Percentiles rank a stretch among this genome's conserved stretches.
Conservation (phyloP, 2,329 filamentous ascomycete species). For the Apiospora koreana region DNA sequence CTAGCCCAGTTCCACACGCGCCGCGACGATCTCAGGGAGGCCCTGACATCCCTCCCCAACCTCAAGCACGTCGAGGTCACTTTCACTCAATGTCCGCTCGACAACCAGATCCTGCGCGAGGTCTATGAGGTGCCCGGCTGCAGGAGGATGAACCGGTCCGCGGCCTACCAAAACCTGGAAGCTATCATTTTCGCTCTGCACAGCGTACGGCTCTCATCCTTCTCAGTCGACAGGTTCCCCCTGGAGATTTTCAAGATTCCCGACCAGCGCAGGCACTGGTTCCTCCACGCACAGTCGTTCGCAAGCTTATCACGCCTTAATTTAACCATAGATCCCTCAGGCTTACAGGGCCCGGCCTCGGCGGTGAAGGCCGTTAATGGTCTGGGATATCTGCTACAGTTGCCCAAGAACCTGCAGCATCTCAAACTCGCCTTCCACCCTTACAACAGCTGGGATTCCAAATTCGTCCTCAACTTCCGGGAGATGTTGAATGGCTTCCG, state of each 20-base stretch:
- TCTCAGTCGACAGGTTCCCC: slow-evolving; percentile 45
- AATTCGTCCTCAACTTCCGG: slow-evolving; percentile 42
- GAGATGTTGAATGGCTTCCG: slow-evolving; percentile 40
- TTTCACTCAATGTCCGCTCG: slow-evolving; percentile 41
- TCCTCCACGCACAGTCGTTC: slow-evolving; percentile 42
- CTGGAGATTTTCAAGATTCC: slow-evolving; percentile 42
- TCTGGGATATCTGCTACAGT: slow-evolving; percentile 43
- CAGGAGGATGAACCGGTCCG: slow-evolving; percentile 39
- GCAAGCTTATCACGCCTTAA: slow-evolving; percentile 40
- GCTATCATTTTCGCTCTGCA: slow-evolving; percentile 40
- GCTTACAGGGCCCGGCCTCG: slow-evolving; percentile 36
- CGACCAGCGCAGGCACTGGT: slow-evolving; percentile 42
- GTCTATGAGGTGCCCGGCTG: slow-evolving; percentile 40
- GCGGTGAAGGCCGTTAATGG: slow-evolving; percentile 43
- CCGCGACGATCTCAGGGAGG: slow-evolving; percentile 37
- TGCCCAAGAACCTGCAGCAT: slow-evolving; percentile 36
- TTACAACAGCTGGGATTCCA: slow-evolving; percentile 39
- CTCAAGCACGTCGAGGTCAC: slow-evolving; percentile 41
- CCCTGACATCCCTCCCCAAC: slow-evolving; percentile 41
- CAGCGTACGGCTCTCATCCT: slow-evolving; percentile 36
- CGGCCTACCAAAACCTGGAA: slow-evolving; percentile 41
- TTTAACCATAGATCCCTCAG: slow-evolving; percentile 42
- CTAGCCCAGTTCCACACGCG: slow-evolving; percentile 38
- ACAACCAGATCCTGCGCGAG: slow-evolving; percentile 38
- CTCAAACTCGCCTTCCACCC: slow-evolving; percentile 44